A percentile compares a stretch with the other conserved stretches of the same genome.
phyloP scores from a whole-genome alignment of 352 stramenopile genomes.

The Globisporangium heterothallicum region DNA sequence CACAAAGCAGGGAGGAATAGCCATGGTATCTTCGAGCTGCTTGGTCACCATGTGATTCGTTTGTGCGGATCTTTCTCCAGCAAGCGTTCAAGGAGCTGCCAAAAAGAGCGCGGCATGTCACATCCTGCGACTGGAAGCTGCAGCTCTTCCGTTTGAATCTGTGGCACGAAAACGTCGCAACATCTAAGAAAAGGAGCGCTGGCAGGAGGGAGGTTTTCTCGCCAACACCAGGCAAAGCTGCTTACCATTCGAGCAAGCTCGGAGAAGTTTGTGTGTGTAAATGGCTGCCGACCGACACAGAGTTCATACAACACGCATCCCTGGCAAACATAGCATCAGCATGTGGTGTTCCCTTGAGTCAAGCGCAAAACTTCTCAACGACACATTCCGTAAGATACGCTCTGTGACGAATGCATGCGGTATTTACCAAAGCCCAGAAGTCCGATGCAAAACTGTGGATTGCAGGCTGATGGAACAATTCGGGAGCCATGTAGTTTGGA shows the following conservation, averaged over 20 bases:
- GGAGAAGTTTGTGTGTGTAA: slow-evolving; percentile 68
- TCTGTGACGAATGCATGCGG: too few relatives aligned
- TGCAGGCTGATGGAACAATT: slow-evolving; percentile 82
- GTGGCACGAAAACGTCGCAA: neutral
- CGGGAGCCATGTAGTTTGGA: slow-evolving; percentile 90
- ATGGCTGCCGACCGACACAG: slow-evolving; percentile 53
- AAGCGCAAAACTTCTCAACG: too few relatives aligned
- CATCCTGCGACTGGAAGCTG: slow-evolving; percentile 38
- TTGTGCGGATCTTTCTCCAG: slow-evolving; percentile 68
- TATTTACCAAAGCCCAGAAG: slow-evolving; percentile 82
- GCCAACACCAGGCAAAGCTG: neutral
- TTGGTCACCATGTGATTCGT: slow-evolving; percentile 64
- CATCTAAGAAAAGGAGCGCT: too few relatives aligned
- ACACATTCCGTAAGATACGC: too few relatives aligned
- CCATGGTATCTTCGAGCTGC: too few relatives aligned
- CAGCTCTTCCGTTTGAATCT: slow-evolving; percentile 69
- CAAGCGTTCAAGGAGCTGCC: slow-evolving; percentile 44
- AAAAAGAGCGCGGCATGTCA: slow-evolving; percentile 52
- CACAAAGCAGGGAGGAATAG: slow-evolving; percentile 13
- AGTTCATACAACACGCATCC: slow-evolving; percentile 81
- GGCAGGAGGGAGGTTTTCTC: too few relatives aligned
- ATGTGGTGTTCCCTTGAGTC: too few relatives aligned
- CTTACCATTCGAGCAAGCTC: slow-evolving; percentile 65
- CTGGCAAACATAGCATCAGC: too few relatives aligned
- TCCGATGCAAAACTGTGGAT: slow-evolving; percentile 89